Percentiles rank a stretch among this genome's conserved stretches.
Conservation (phyloP, 176 grass and related monocot species). For the Hsuehochloa calcarea region DNA sequence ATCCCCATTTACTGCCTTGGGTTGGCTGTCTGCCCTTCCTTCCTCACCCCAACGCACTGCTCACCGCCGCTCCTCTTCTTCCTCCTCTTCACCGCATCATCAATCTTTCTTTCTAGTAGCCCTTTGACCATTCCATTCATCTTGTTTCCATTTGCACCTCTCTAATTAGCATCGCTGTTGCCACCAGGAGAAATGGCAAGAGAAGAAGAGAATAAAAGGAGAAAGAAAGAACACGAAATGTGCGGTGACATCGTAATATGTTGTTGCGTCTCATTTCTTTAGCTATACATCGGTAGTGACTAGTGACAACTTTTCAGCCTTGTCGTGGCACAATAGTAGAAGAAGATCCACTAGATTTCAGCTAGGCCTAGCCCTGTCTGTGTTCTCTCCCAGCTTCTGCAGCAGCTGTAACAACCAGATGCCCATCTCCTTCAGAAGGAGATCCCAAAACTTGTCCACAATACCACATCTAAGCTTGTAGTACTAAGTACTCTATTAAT, state of each 20-base stretch:
- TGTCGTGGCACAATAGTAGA: conserved; percentile 41
- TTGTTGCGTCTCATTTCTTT: conserved; percentile 54
- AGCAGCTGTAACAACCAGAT: conserved; percentile 35
- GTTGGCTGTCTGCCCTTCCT: not conserved
- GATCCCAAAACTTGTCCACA: conserved; percentile 59
- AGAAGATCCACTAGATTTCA: conserved; percentile 58
- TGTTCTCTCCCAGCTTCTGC: conserved; percentile 16
- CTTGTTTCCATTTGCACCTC: not conserved
- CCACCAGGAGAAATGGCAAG: not conserved
- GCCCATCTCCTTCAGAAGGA: conserved; percentile 37
- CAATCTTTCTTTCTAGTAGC: not conserved
- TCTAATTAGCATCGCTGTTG: conserved; percentile 9
- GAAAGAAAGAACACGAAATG: not conserved
- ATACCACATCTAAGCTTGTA: conserved; percentile 26
- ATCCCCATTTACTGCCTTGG: conserved; percentile 48
- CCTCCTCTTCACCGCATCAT: not conserved
- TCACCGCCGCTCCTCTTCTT: not conserved
- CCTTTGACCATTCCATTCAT: not conserved
- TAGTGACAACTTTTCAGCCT: conserved; percentile 35
- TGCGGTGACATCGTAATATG: conserved; percentile 20
- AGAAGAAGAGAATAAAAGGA: not conserved
- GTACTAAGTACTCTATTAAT: conserved; percentile 33
- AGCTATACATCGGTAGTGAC: conserved; percentile 51
- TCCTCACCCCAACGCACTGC: not conserved
- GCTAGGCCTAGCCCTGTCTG: conserved; percentile 17